A percentile compares a stretch with the other conserved stretches of the same genome.
phyloP scores from a whole-genome alignment of 768 basidiomycete genomes.

The Mycena olivaceomarginata region DNA sequence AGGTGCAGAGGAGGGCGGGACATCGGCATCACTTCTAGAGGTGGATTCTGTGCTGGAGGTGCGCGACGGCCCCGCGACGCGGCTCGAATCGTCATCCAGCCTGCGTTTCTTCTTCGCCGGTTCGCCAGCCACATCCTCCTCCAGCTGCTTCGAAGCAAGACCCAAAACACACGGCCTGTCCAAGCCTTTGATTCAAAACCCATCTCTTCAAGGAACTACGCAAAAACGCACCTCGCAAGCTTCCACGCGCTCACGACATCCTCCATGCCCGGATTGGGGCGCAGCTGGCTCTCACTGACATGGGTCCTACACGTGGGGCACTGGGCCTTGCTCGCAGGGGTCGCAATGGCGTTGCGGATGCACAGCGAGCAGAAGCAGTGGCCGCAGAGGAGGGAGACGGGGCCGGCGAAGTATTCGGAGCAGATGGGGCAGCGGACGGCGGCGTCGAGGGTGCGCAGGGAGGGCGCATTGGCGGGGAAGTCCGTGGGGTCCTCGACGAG shows the following conservation, averaged over 20 bases:
- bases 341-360: constrained; percentile 74
- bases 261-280: constrained; percentile 83
- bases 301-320: constrained; percentile 84
- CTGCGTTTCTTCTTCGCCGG: constrained; percentile 33
- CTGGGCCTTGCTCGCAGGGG: constrained; percentile 66
- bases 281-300: constrained; percentile 76
- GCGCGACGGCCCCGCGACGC: constrained; percentile 29
- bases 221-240: constrained; percentile 74
- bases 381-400: constrained; percentile 84
- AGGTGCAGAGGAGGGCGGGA: constrained; percentile 13
- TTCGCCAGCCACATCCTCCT: constrained; percentile 21
- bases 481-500: constrained; percentile 79
- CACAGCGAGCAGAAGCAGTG: constrained; percentile 91
- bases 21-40: background rate
- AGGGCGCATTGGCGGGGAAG: constrained; percentile 73
- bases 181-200: background rate
- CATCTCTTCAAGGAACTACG: background rate
- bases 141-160: constrained; percentile 59
- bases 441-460: constrained; percentile 78
- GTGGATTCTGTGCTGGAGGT: constrained; percentile 34
- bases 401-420: constrained; percentile 82
- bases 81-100: constrained; percentile 5
- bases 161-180: constrained; percentile 66
- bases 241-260: constrained; percentile 85
- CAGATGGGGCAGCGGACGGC: constrained; percentile 87